These are phyloP conservation scores for Saccharomycopsis capsularis DNA, from an alignment of 805 yeast species.

Conservation along the genomic window DNA sequence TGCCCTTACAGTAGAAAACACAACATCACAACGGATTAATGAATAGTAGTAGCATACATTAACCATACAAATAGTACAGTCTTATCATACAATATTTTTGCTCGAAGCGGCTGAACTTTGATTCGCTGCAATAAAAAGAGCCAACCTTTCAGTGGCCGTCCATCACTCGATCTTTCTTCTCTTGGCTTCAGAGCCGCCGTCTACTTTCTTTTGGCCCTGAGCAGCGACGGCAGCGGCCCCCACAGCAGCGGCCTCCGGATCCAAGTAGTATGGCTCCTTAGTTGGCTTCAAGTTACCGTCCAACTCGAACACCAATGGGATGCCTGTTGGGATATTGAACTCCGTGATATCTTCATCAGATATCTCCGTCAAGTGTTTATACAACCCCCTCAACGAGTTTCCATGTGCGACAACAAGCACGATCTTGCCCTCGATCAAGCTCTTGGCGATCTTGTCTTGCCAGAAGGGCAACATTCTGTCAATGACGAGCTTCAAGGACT, in stretches of 20 bases:
- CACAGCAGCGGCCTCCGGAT: slow-evolving; percentile 99
- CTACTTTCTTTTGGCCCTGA: slow-evolving; percentile 69
- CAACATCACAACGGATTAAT: no score
- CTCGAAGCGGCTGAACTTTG: no score
- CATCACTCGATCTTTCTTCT: slow-evolving; percentile 6
- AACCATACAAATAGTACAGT: no score
- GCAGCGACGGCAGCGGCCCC: slow-evolving; percentile 99
- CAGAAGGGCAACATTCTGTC: slow-evolving; percentile 96
- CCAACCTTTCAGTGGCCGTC: no score
- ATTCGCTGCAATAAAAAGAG: no score
- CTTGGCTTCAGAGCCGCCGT: background rate
- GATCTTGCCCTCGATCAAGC: slow-evolving; percentile 78
- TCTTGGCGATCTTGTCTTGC: slow-evolving; percentile 86
- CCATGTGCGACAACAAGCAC: slow-evolving; percentile 96
- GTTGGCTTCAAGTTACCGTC: slow-evolving; percentile 81
- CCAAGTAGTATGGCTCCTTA: slow-evolving; percentile 93
- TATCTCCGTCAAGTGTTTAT: slow-evolving; percentile 90
- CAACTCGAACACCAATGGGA: slow-evolving; percentile 94
- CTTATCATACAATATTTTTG: no score
- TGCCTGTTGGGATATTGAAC: slow-evolving; percentile 97
- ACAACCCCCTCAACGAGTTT: slow-evolving; percentile 94
- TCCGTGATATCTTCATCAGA: slow-evolving; percentile 89
- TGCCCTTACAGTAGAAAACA: no score
- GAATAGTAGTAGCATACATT: no score
- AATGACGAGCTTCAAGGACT: slow-evolving; percentile 88